phyloP scores from a whole-genome alignment of 2,329 filamentous ascomycete genomes.

The Byssoonygena ceratinophila region DNA sequence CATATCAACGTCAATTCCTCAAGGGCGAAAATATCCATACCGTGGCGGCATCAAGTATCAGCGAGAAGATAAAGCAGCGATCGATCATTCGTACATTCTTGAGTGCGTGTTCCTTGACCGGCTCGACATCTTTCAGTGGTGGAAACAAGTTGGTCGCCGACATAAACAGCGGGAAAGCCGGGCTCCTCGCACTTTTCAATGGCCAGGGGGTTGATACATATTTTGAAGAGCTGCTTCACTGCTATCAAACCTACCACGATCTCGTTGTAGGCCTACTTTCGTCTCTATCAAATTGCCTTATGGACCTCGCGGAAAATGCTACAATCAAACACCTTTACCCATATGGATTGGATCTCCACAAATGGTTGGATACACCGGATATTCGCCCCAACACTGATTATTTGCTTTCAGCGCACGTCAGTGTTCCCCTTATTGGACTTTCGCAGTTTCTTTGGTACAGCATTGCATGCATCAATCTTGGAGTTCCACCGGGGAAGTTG shows the following conservation, averaged over 20 bases:
- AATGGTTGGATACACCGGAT: constrained; percentile 82
- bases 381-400: constrained; percentile 90
- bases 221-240: not conserved
- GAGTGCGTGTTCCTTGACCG: constrained; percentile 20
- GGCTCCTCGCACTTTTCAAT: not conserved
- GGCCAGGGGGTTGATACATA: not conserved
- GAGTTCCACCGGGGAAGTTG: constrained; percentile 69
- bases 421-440: constrained; percentile 87
- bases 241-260: not conserved
- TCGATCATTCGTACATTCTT: constrained; percentile 17
- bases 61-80: not conserved
- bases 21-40: constrained; percentile 3
- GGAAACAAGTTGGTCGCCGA: not conserved
- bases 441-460: constrained; percentile 93
- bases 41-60: not conserved
- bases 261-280: not conserved
- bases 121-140: not conserved
- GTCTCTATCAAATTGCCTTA: not conserved
- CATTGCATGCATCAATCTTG: constrained; percentile 83
- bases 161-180: not conserved
- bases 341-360: constrained; percentile 77
- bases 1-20: not conserved
- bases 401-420: constrained; percentile 85
- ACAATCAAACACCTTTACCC: not conserved
- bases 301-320: not conserved